Evolutionary conservation across 805 yeast genomes (phyloP), one percentile per base, ranked within the genome.

Genomic region (Priceomyces carsonii): DNA sequence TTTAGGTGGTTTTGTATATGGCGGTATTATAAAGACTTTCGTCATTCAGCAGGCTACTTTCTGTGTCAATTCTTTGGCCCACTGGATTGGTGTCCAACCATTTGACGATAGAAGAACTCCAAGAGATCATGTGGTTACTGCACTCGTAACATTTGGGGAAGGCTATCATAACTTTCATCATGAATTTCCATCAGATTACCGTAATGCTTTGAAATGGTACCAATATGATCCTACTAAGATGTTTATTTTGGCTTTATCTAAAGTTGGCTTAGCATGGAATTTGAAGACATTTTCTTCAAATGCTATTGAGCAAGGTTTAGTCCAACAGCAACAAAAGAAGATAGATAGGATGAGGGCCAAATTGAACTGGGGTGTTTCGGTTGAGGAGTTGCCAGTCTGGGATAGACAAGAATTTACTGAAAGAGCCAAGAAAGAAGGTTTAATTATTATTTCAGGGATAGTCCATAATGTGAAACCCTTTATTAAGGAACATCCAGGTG

Each of bases 131-230:
- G 76, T 79, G 56, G 53, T 85, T 43, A 84, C 93, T 33, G 93
- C 93, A 4, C 66, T 85, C 40, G 88, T 84, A 40, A 85, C 95
- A 0, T 84, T 85, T 53, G 95, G 95, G 62, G 95, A 85, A 66
- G 95, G 95, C 44, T 84, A 85, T 71, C 93, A 85, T 56, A 85
- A 85, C 66, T 85, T 85, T 79, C 95, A 85, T 62, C 95, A 85
- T 60, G 95, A 85, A 69, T 85, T 85, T 75, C 93, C 95, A 51
- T 76, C 86, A 13, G 95, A 85, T 66, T 85, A 85, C 75, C 79
- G 95, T 75, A 85, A 85, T 57, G 93, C 93, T 13, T 73, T 85
- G 56, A 82, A 79, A 57, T 85, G 93, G 93, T 85, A 80, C 70
- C 91, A 85, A 71, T 85, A 79, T 56, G 95, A 85, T 59, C 95